phyloP scores from a whole-genome alignment of 495 filamentous ascomycete species.

The Penicillium ochrochloron region DNA sequence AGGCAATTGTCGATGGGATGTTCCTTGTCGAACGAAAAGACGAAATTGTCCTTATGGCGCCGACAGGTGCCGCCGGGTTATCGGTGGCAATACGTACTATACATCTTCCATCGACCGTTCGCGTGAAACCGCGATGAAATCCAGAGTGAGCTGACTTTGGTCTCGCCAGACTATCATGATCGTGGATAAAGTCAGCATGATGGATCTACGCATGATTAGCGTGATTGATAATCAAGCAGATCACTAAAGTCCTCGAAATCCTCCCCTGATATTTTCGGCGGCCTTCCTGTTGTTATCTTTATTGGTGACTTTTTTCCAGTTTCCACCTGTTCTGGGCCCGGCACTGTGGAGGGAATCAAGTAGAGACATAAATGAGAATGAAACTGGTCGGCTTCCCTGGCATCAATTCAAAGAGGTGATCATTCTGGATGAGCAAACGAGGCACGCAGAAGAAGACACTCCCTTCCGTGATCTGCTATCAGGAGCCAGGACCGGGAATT shows the following conservation, averaged over 20 bases:
- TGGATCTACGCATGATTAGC: neutral
- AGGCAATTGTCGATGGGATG: neutral
- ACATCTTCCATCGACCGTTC: neutral
- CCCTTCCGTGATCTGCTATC: neutral
- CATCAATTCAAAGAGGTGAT: neutral
- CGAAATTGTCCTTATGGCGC: neutral
- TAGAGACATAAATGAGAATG: neutral
- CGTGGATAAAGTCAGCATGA: neutral
- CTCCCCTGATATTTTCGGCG: too few relatives aligned
- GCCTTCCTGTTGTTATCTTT: neutral
- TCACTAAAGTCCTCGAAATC: too few relatives aligned
- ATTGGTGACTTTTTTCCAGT: neutral
- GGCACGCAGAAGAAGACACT: neutral
- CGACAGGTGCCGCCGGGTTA: neutral
- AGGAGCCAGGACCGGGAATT: neutral
- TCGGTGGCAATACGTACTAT: neutral
- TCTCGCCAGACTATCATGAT: neutral
- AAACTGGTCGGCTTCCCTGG: neutral
- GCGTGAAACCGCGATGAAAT: neutral
- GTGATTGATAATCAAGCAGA: neutral
- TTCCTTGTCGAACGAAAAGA: neutral
- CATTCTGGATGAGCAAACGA: neutral
- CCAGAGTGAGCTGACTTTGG: neutral
- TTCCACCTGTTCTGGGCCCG: neutral
- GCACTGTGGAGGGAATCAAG: neutral